Percentiles rank a stretch among this genome's conserved stretches.
Evolutionary conservation across 1,139 yeast genomes (phyloP).

Genomic region (Blastobotrys malaysiensis): DNA sequence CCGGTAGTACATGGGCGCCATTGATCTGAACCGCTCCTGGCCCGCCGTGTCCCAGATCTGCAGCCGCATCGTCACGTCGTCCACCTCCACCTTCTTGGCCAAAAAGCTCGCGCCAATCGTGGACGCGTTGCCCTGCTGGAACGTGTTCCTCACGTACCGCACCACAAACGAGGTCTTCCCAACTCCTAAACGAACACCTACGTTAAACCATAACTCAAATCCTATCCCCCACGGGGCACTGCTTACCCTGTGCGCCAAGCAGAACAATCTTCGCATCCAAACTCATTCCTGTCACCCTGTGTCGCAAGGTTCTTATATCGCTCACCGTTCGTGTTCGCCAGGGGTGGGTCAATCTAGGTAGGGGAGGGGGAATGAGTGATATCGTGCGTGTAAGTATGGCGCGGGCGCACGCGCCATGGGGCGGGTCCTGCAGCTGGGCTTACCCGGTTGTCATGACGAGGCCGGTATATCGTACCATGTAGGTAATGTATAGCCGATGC

Average conservation of each 20-base stretch:
- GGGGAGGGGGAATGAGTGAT: too few species aligned
- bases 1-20: conserved; percentile 93
- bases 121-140: conserved; percentile 87
- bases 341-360: background rate
- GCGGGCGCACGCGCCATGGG: background rate
- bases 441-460: background rate
- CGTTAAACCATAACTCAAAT: background rate
- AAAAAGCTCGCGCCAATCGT: conserved; percentile 93
- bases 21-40: conserved; percentile 84
- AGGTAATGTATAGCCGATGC: background rate
- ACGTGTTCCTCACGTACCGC: conserved; percentile 84
- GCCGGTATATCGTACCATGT: background rate
- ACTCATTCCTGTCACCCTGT: conserved; percentile 23
- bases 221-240: background rate
- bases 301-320: background rate
- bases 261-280: conserved; percentile 37
- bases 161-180: conserved; percentile 88
- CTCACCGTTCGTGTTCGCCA: background rate
- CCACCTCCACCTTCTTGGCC: conserved; percentile 84
- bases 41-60: conserved; percentile 98
- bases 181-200: conserved; percentile 50
- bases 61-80: conserved; percentile 76
- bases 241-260: conserved; percentile 34
- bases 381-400: background rate
- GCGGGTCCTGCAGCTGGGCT: background rate